Conservation (phyloP, 2,329 filamentous ascomycete species). For the Calcarisporium arbuscula region DNA sequence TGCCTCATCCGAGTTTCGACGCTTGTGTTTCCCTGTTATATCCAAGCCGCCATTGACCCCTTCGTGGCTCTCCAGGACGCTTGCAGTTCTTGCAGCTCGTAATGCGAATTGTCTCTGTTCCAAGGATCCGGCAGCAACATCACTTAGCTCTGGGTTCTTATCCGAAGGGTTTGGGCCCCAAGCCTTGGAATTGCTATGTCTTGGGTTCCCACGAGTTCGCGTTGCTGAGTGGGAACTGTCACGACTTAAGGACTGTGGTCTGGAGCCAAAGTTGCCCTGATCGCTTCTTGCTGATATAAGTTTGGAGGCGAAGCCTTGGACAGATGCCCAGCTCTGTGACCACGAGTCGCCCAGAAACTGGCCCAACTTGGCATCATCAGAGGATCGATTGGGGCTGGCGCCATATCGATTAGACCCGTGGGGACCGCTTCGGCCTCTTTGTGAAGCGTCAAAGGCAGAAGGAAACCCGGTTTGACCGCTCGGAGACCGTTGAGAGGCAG, state of each 20-base stretch:
- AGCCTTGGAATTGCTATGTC: constrained; percentile 14
- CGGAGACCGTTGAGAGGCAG: too few relatives aligned
- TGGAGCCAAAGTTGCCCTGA: constrained; percentile 7
- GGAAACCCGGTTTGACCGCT: constrained; percentile 23
- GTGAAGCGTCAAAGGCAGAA: constrained; percentile 27
- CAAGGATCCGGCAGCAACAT: constrained; percentile 49
- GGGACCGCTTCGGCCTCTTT: constrained; percentile 1
- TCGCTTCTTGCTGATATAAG: constrained; percentile 24
- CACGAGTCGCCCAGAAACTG: constrained; percentile 45
- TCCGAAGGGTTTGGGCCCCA: constrained; percentile 49
- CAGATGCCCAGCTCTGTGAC: constrained; percentile 48
- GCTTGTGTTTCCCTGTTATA: constrained; percentile 51
- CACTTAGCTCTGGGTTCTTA: constrained; percentile 30
- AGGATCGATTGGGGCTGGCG: neutral
- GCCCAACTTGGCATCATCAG: constrained; percentile 25
- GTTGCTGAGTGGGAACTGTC: too few relatives aligned
- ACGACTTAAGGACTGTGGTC: constrained; percentile 18
- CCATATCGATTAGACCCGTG: neutral
- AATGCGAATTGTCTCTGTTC: constrained; percentile 48
- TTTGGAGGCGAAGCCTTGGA: constrained; percentile 47
- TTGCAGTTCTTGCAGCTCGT: constrained; percentile 50
- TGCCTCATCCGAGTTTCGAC: constrained; percentile 63
- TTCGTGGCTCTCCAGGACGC: constrained; percentile 55
- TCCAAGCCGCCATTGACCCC: constrained; percentile 54
- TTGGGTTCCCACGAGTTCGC: constrained; percentile 42